Conservation (phyloP, 2,329 filamentous ascomycete species). For the Botryotinia globosa region DNA sequence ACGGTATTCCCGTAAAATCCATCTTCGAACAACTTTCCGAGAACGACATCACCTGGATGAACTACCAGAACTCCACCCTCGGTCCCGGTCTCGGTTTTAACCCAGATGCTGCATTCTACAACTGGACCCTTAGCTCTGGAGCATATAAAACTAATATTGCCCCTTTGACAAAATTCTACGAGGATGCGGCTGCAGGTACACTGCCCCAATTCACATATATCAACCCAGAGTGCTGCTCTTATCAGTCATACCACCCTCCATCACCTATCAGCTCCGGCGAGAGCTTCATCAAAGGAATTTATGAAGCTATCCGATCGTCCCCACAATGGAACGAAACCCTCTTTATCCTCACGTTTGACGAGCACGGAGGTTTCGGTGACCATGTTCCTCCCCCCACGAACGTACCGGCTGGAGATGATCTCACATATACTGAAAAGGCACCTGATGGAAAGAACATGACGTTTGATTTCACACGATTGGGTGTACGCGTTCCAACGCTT, state of each 20-base stretch:
- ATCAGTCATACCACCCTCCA: slow-evolving; percentile 48
- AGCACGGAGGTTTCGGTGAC: slow-evolving; percentile 48
- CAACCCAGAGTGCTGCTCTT: slow-evolving; percentile 51
- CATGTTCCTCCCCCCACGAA: slow-evolving; percentile 45
- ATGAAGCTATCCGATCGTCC: slow-evolving; percentile 44
- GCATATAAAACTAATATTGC: slow-evolving; percentile 40
- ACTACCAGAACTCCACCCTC: slow-evolving; percentile 46
- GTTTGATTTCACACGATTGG: slow-evolving; percentile 43
- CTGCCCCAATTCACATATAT: slow-evolving; percentile 48
- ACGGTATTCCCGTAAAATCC: slow-evolving; percentile 41
- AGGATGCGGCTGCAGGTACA: slow-evolving; percentile 44
- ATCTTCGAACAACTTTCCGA: slow-evolving; percentile 44
- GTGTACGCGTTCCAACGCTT: slow-evolving; percentile 45
- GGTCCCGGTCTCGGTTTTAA: slow-evolving; percentile 40
- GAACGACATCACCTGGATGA: slow-evolving; percentile 44
- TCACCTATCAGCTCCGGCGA: slow-evolving; percentile 46
- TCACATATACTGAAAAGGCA: slow-evolving; percentile 41
- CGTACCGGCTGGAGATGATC: slow-evolving; percentile 41
- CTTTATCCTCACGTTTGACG: slow-evolving; percentile 48
- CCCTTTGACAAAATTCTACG: slow-evolving; percentile 44
- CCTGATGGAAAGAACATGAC: slow-evolving; percentile 41
- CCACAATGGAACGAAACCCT: slow-evolving; percentile 49
- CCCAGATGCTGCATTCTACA: slow-evolving; percentile 46
- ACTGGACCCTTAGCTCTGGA: slow-evolving; percentile 42
- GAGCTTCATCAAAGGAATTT: slow-evolving; percentile 46